Evolutionary conservation across 371 early-diverging fungal genomes (phyloP), one percentile per base, ranked within the genome.

Genomic region (Thermomucor indicae-seudaticae): DNA sequence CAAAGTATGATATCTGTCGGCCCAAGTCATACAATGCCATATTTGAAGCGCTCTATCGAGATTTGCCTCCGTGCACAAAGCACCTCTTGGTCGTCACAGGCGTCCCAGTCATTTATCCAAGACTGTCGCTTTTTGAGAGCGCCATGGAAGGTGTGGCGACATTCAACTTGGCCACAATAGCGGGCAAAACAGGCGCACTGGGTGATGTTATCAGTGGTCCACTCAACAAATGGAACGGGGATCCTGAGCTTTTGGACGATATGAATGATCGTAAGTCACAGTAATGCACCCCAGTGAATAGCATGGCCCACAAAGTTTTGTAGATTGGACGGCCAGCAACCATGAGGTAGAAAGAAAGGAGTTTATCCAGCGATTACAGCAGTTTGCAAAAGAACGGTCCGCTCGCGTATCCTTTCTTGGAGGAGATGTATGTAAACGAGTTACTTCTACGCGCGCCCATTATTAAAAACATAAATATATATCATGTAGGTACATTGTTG

Each of bases 191-290:
- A 11, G 71, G 67, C 25, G 53, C 62, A 0, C 53, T 59, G 29
- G 68, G 55, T 27, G 57, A 50, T 58, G 62, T 69, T 32, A 70
- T 72, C 32, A 50, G 62, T 20, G 65, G 70, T 16, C 59, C 75
- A 41, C 57, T 86, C 6, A 67, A 68, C 51, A 72, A 81, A 54
- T 70, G 71, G 71, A 75, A 85, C 65, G 92, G 91, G 30, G 89
- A 93, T 62, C 90, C 90, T 5, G 90, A 90, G 57, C 58, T 93
- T 30, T 64, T 86, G 41, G 90, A 89, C 63, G 90, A 90, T 55
- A 65, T 90, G 73, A 84, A 81, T 67, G 90, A 89, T 60, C 89
- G 79, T 64, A 72, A 66, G 79, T 24, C 20, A 28, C 5, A 17
- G 7, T 28, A 7, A 10, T 23, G n/a, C 27, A 19, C 30, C 7